Conservation (phyloP, 805 yeast species). For the Debaryomyces prosopidis region DNA sequence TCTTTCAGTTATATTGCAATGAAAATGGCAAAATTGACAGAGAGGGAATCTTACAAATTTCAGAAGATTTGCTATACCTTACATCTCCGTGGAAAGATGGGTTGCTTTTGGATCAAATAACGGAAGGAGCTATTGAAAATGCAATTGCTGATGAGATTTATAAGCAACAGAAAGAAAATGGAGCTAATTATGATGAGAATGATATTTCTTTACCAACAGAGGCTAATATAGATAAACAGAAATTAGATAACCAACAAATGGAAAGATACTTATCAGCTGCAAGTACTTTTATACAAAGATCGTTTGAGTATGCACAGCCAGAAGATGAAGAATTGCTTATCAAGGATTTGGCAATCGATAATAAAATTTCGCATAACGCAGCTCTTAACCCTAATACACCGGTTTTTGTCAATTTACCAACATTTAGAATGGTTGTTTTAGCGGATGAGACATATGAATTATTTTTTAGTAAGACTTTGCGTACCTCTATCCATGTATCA, state of each 20-base stretch:
- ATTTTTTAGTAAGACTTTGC: slow-evolving; percentile 69
- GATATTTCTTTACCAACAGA: slow-evolving; percentile 54
- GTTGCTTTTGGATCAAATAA: slow-evolving; percentile 58
- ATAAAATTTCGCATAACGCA: slow-evolving; percentile 60
- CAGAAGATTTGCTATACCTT: slow-evolving; percentile 82
- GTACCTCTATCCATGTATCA: slow-evolving; percentile 66
- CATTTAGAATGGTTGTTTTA: slow-evolving; percentile 89
- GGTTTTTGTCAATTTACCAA: slow-evolving; percentile 72
- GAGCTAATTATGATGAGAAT: slow-evolving; percentile 22
- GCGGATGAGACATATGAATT: slow-evolving; percentile 94
- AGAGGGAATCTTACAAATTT: slow-evolving; percentile 77
- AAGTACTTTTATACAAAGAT: slow-evolving; percentile 79
- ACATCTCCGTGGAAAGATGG: slow-evolving; percentile 88
- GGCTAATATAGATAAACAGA: slow-evolving; percentile 61
- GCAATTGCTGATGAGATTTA: slow-evolving; percentile 65
- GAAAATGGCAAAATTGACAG: slow-evolving; percentile 64
- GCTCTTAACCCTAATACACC: slow-evolving; percentile 84
- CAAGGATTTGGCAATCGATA: slow-evolving; percentile 37
- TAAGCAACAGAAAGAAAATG: slow-evolving; percentile 34
- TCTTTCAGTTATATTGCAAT: slow-evolving; percentile 73
- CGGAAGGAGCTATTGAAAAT: slow-evolving; percentile 62
- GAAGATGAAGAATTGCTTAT: slow-evolving; percentile 41
- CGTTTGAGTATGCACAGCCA: slow-evolving; percentile 87
- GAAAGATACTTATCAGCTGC: slow-evolving; percentile 86
- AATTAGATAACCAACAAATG: slow-evolving; percentile 62